phyloP scores from a whole-genome alignment of 2,329 filamentous ascomycete genomes.

The Sporothrix humicola region DNA sequence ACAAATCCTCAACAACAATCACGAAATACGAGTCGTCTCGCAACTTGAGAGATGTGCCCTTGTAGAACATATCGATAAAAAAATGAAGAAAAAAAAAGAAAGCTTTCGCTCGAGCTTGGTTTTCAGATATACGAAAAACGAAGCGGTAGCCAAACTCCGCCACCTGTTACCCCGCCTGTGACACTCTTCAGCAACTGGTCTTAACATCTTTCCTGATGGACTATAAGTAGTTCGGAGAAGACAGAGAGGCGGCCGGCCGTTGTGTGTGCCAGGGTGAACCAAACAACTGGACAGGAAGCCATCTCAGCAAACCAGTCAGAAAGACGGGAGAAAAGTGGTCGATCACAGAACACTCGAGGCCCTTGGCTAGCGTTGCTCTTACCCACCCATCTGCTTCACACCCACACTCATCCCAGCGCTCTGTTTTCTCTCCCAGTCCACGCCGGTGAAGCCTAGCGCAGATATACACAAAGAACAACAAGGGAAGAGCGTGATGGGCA shows the following conservation, averaged over 20 bases:
- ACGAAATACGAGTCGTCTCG: conserved; percentile 10
- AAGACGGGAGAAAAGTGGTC: background rate
- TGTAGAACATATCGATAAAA: background rate
- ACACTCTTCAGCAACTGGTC: background rate
- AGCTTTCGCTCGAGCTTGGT: too few species aligned
- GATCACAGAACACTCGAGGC: conserved; percentile 35
- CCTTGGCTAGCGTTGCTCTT: conserved; percentile 28
- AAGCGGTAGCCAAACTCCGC: conserved; percentile 1
- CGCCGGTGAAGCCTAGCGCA: conserved; percentile 4
- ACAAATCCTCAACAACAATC: background rate
- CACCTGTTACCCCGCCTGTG: background rate
- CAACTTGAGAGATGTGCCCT: background rate
- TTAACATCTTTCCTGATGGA: background rate
- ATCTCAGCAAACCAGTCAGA: background rate
- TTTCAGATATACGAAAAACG: background rate
- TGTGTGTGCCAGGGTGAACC: background rate
- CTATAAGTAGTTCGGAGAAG: background rate
- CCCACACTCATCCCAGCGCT: conserved; percentile 13
- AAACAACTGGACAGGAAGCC: conserved; percentile 6
- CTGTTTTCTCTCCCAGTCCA: background rate
- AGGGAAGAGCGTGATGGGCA: background rate
- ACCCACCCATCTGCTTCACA: conserved; percentile 24
- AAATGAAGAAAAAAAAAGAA: background rate
- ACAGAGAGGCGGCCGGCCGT: background rate
- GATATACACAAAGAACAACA: background rate